Evolutionary conservation across 352 stramenopile species (phyloP).

Genomic region (Pythium phragmitis): DNA sequence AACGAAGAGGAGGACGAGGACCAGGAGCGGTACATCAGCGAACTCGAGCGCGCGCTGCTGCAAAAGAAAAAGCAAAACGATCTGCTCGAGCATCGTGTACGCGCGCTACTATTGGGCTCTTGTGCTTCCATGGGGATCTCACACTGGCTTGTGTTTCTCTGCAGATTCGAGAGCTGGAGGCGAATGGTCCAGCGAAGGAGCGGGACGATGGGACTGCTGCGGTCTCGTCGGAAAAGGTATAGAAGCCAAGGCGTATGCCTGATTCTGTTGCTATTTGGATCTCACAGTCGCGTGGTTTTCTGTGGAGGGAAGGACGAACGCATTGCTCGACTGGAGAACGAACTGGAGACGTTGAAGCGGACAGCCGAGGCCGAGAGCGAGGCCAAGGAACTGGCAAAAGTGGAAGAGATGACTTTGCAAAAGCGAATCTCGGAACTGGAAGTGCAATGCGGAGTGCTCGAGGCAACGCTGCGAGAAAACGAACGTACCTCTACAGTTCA

Average conservation of each 20-base stretch:
- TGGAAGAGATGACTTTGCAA: constrained; percentile 9
- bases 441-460: constrained; percentile 18
- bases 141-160: not conserved
- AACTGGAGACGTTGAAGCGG: constrained; percentile 1
- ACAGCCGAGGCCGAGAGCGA: not conserved
- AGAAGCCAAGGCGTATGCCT: not conserved
- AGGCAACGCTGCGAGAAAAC: constrained; percentile 15
- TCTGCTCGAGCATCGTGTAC: constrained; percentile 44
- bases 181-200: not conserved
- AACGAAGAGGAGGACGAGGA: constrained; percentile 45
- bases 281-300: not conserved
- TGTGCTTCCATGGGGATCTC: not conserved
- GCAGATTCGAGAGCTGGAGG: constrained; percentile 30
- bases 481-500: not conserved
- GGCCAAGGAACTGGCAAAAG: not conserved
- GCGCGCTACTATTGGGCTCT: not conserved
- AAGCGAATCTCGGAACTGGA: constrained; percentile 21
- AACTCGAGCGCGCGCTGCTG: constrained; percentile 68
- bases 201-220: not conserved
- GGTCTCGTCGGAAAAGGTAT: constrained; percentile 18
- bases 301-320: not conserved
- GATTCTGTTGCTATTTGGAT: not conserved
- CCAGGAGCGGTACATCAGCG: constrained; percentile 78
- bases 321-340: constrained; percentile 6
- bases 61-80: constrained; percentile 80